A percentile compares a stretch with the other conserved stretches of the same genome.
These are phyloP conservation scores for Globisporangium radiosum DNA, from an alignment of 352 stramenopile species.

Conservation along the genomic window DNA sequence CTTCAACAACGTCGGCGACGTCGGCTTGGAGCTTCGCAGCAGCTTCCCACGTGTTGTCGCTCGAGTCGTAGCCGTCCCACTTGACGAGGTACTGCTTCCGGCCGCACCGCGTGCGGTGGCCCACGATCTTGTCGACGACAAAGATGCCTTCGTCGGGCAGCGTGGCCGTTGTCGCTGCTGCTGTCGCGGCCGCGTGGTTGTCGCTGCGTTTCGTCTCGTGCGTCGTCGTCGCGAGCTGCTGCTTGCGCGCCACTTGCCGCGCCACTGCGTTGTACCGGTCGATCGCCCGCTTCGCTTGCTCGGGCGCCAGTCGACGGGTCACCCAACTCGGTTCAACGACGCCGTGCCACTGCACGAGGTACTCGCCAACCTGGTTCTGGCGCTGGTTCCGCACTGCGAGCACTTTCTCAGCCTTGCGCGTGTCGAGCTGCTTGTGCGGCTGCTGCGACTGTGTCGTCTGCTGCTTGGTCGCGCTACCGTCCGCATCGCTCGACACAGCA, in stretches of 20 bases:
- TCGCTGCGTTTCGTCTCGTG: no score
- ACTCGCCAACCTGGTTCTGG: slow-evolving; percentile 19
- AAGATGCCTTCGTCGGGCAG: slow-evolving; percentile 23
- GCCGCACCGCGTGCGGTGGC: slow-evolving; percentile 27
- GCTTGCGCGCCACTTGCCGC: slow-evolving; percentile 4
- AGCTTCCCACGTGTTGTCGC: slow-evolving; percentile 62
- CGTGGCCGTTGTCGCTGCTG: not conserved
- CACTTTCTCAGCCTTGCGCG: slow-evolving; percentile 23
- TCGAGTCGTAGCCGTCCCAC: slow-evolving; percentile 61
- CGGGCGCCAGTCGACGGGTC: slow-evolving; percentile 19
- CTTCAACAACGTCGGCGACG: slow-evolving; percentile 42
- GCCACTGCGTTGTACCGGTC: slow-evolving; percentile 15
- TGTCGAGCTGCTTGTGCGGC: slow-evolving; percentile 9
- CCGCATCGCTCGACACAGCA: no score
- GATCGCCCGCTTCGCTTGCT: slow-evolving; percentile 26
- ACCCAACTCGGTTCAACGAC: slow-evolving; percentile 25
- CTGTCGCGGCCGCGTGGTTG: slow-evolving; percentile 4
- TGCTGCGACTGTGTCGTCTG: not conserved
- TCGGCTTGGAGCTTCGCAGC: slow-evolving; percentile 39
- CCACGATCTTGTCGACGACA: slow-evolving; percentile 58
- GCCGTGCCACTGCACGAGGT: slow-evolving; percentile 28
- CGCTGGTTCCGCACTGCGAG: slow-evolving; percentile 15
- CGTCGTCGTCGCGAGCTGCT: no score
- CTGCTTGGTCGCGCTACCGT: no score
- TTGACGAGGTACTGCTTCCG: slow-evolving; percentile 56